phyloP scores from a whole-genome alignment of 805 yeast species.

The Candida chilensis region DNA sequence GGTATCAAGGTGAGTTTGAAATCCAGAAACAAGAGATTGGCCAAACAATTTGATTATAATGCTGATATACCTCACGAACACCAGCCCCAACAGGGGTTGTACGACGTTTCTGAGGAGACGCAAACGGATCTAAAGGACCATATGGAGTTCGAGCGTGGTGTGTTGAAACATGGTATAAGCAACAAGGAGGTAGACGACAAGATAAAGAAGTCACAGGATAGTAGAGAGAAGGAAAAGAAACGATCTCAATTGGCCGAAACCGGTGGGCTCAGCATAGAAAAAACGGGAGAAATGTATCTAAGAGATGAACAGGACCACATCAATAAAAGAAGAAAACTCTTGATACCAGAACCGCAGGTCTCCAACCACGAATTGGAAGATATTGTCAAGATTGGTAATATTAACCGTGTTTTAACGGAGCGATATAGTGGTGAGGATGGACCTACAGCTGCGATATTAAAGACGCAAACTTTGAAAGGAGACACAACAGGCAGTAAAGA shows the following conservation, averaged over 20 bases:
- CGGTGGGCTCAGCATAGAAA: constrained; percentile 11
- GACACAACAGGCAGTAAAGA: constrained; percentile 13
- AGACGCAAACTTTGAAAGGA: constrained; percentile 12
- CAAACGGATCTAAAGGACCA: constrained; percentile 24
- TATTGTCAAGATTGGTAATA: constrained; percentile 12
- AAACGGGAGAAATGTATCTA: constrained; percentile 11
- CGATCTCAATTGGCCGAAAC: constrained; percentile 5
- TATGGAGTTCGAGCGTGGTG: constrained; percentile 30
- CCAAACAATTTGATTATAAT: constrained; percentile 70
- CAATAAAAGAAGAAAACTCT: constrained; percentile 26
- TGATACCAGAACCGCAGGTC: constrained; percentile 21
- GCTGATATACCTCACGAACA: constrained; percentile 78
- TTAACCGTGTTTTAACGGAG: constrained; percentile 8
- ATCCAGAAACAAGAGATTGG: constrained; percentile 40
- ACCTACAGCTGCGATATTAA: constrained; percentile 7
- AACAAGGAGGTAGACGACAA: constrained; percentile 24
- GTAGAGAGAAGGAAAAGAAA: constrained; percentile 8
- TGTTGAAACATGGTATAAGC: constrained; percentile 34
- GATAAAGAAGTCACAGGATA: constrained; percentile 14
- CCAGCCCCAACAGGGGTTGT: constrained; percentile 56
- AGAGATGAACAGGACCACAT: constrained; percentile 5
- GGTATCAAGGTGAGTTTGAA: constrained; percentile 51
- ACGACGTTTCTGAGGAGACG: constrained; percentile 58
- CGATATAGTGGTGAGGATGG: constrained; percentile 6
- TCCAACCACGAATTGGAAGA: constrained; percentile 15